Percentiles rank a stretch among this genome's conserved stretches.
These are phyloP conservation scores for Hymenoscyphus linearis DNA, from an alignment of 2,329 filamentous ascomycete species.

Conservation along the genomic window DNA sequence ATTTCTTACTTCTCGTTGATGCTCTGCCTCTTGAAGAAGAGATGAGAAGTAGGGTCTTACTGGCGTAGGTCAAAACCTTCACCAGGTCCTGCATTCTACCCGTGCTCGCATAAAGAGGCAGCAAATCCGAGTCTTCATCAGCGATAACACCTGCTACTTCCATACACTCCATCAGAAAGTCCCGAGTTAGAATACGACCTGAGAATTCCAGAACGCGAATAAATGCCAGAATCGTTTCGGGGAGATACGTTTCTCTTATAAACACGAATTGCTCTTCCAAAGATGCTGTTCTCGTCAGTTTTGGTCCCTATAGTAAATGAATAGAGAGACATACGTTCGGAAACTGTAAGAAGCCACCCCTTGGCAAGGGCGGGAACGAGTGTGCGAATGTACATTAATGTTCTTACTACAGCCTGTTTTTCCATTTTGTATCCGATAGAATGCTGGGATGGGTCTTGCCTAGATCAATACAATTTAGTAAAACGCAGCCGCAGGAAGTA, in stretches of 20 bases:
- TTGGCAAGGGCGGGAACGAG: constrained; percentile 57
- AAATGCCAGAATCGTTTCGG: constrained; percentile 80
- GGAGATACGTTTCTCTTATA: constrained; percentile 74
- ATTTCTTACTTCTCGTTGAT: constrained; percentile 50
- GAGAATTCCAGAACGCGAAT: constrained; percentile 75
- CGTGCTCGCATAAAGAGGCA: constrained; percentile 56
- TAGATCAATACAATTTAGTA: constrained; percentile 1
- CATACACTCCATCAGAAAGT: constrained; percentile 78
- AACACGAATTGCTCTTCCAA: constrained; percentile 56
- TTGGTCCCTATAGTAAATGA: neutral
- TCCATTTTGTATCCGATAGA: constrained; percentile 25
- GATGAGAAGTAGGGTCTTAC: constrained; percentile 38
- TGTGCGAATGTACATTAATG: constrained; percentile 49
- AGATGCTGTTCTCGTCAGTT: constrained; percentile 27
- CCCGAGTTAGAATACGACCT: constrained; percentile 67
- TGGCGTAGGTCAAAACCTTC: constrained; percentile 58
- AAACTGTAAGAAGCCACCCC: constrained; percentile 50
- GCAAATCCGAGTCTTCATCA: constrained; percentile 61
- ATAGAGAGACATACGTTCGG: constrained; percentile 16
- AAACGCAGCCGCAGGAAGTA: neutral
- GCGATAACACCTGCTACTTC: constrained; percentile 75
- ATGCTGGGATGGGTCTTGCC: neutral
- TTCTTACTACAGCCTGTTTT: constrained; percentile 44
- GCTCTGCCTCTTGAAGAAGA: constrained; percentile 45
- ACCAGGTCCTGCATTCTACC: constrained; percentile 71